A percentile compares a stretch with the other conserved stretches of the same genome.
These are phyloP conservation scores for Pseudogymnoascus sp. DNA, from an alignment of 2,329 filamentous ascomycete species.

Conservation along the genomic window DNA sequence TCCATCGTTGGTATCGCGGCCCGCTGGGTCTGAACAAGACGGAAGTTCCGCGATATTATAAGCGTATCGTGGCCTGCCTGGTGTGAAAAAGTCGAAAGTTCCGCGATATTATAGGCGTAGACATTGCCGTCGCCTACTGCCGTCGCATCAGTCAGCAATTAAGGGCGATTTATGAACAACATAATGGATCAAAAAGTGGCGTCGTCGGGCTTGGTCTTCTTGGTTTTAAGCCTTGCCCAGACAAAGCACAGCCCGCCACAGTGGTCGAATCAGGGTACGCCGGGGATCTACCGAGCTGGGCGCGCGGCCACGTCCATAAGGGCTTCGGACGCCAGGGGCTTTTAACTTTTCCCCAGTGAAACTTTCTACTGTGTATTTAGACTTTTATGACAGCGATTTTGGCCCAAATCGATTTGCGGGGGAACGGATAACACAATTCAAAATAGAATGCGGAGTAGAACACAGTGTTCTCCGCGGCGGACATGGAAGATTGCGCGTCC, in stretches of 20 bases:
- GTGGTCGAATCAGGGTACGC: not conserved
- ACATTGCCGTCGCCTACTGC: not conserved
- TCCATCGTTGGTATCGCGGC: slow-evolving; percentile 18
- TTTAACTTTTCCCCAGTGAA: not conserved
- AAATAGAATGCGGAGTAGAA: not conserved
- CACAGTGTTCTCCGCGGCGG: not conserved
- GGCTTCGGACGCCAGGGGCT: not conserved
- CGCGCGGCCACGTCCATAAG: not conserved
- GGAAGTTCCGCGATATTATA: slow-evolving; percentile 8
- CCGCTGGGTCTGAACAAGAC: not conserved
- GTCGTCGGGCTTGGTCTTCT: not conserved
- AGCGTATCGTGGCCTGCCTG: not conserved
- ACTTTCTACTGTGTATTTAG: not conserved
- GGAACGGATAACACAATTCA: not conserved
- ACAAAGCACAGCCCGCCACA: not conserved
- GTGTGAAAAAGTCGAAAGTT: slow-evolving; percentile 3
- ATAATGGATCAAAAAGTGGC: not conserved
- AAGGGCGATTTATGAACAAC: not conserved
- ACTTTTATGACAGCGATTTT: not conserved
- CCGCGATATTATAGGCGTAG: slow-evolving; percentile 1
- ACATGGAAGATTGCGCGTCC: not conserved
- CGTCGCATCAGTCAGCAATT: not conserved
- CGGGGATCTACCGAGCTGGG: not conserved
- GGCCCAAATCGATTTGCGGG: not conserved
- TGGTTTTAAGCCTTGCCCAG: slow-evolving; percentile 1